A percentile compares a stretch with the other conserved stretches of the same genome.
These are phyloP conservation scores for Umbellularia californica DNA, from an alignment of 164 flowering plant species.

Conservation along the genomic window DNA sequence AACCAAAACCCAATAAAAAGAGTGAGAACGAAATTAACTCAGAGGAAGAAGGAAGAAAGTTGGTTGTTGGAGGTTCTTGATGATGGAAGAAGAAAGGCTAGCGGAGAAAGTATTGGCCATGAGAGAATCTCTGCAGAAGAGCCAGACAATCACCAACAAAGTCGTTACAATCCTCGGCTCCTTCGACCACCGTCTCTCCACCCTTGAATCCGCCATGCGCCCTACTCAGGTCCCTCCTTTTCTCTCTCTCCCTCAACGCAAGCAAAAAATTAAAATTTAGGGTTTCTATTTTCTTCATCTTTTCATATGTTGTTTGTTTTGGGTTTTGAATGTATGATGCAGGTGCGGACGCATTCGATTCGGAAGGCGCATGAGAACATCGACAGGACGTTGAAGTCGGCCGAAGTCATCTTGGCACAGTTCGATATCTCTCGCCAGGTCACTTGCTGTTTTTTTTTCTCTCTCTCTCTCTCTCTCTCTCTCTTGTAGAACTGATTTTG, in stretches of 20 bases:
- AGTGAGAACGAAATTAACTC: no score
- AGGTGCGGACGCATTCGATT: conserved; percentile 88
- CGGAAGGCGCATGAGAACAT: conserved; percentile 92
- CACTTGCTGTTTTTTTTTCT: neutral
- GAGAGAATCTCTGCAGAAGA: conserved; percentile 74
- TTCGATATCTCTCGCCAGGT: conserved; percentile 89
- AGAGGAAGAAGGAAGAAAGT: no score
- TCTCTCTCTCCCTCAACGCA: neutral
- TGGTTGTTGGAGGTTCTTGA: conserved; percentile 33
- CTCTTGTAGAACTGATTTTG: no score
- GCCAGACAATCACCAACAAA: conserved; percentile 77
- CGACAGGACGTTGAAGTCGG: conserved; percentile 85
- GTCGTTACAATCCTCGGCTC: conserved; percentile 88
- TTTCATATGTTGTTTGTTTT: no score
- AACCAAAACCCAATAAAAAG: no score
- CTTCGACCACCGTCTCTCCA: conserved; percentile 90
- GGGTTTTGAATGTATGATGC: neutral
- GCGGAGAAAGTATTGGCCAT: conserved; percentile 48
- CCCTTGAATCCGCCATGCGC: conserved; percentile 94
- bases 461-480: no score
- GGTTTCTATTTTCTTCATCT: neutral
- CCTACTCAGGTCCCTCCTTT: conserved; percentile 64
- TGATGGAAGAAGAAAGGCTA: conserved; percentile 49
- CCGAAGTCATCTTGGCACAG: conserved; percentile 72
- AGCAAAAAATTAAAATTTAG: no score